Evolutionary conservation across 169 alveolate species (phyloP).

Genomic region (Fabrea salina): DNA sequence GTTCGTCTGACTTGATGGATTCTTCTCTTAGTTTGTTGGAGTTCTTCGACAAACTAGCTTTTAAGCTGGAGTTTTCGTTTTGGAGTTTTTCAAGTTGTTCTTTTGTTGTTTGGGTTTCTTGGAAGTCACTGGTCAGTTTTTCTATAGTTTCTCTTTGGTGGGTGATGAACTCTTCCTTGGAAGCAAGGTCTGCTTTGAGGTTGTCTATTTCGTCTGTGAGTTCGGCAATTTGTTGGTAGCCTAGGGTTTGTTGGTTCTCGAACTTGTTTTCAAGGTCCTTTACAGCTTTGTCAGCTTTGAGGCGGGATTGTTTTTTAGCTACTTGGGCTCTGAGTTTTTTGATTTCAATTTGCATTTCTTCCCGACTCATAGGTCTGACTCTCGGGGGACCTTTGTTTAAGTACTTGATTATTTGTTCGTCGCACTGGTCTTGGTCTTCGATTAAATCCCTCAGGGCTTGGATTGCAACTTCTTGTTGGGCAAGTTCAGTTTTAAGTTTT

Average conservation of each 20-base stretch:
- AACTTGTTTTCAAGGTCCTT: conserved; percentile 3
- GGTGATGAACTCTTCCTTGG: background rate
- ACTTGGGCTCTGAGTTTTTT: background rate
- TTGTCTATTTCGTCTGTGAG: conserved; percentile 20
- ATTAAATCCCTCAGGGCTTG: conserved; percentile 20
- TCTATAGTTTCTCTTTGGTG: background rate
- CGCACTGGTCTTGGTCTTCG: conserved; percentile 5
- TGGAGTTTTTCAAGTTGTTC: background rate
- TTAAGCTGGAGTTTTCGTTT: background rate
- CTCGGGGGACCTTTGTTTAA: conserved; percentile 30
- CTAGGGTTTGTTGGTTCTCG: background rate
- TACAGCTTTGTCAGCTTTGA: conserved; percentile 28
- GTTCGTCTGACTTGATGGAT: background rate
- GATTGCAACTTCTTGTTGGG: conserved; percentile 28
- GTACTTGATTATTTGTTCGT: conserved; percentile 17
- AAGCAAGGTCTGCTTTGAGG: background rate
- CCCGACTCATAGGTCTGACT: conserved; percentile 5
- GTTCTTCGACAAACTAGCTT: background rate
- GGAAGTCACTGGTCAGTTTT: background rate
- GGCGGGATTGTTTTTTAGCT: background rate
- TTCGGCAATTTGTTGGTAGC: conserved; percentile 16
- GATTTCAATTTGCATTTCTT: conserved; percentile 29
- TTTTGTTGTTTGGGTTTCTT: background rate
- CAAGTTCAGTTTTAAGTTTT: conserved; percentile 26
- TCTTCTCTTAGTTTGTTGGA: background rate